phyloP scores from a whole-genome alignment of 2,329 filamentous ascomycete genomes.

The Ophiostoma novo-ulmi region DNA sequence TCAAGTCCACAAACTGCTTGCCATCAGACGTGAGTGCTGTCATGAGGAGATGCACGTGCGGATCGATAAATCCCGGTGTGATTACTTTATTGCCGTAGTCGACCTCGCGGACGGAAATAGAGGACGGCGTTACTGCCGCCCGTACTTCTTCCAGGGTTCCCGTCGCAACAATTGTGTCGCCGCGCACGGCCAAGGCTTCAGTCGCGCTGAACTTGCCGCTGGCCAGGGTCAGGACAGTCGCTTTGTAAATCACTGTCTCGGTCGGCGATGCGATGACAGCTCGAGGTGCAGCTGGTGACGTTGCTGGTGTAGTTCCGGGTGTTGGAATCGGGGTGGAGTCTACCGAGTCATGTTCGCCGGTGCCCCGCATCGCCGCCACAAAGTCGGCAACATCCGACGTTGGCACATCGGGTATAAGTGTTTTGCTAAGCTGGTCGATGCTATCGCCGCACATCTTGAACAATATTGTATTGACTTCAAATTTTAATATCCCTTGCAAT shows the following conservation, averaged over 20 bases:
- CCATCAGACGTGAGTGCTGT: not conserved
- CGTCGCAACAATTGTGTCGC: not conserved
- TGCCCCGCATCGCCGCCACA: not conserved
- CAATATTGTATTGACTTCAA: not conserved
- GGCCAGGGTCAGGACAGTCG: not conserved
- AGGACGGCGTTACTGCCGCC: not conserved
- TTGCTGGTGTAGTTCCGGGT: not conserved
- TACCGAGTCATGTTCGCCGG: not conserved
- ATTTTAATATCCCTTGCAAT: no score
- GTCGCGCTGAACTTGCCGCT: not conserved
- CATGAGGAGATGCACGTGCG: not conserved
- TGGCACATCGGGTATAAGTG: not conserved
- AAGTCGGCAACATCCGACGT: not conserved
- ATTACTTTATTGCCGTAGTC: not conserved
- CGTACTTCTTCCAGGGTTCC: not conserved
- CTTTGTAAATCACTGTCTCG: not conserved
- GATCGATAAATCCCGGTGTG: not conserved
- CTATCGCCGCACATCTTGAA: not conserved
- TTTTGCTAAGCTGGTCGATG: not conserved
- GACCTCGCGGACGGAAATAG: not conserved
- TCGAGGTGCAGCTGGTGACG: not conserved
- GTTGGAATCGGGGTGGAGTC: not conserved
- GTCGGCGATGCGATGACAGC: not conserved
- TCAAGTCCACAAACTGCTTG: not conserved
- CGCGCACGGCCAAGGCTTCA: not conserved